phyloP scores from a whole-genome alignment of 2,329 filamentous ascomycete species.

The Eurotiales sp. region DNA sequence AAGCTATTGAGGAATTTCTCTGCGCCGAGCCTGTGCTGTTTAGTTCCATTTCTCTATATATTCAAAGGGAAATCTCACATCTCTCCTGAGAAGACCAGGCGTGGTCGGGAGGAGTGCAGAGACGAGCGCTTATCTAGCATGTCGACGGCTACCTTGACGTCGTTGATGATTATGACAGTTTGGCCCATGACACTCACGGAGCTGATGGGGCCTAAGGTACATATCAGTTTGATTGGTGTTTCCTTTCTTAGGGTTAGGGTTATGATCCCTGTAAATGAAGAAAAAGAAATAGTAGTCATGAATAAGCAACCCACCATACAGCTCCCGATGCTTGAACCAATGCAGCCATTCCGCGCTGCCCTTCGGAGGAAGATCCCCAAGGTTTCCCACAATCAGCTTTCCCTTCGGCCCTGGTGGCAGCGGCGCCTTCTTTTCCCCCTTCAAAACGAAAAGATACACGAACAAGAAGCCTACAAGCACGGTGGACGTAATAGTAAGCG shows the following conservation, averaged over 20 bases:
- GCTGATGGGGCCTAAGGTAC: conserved; percentile 30
- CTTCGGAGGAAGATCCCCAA: conserved; percentile 45
- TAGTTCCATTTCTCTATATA: too few species aligned
- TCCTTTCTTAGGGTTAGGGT: too few species aligned
- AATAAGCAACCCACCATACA: conserved; percentile 24
- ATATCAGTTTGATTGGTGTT: too few species aligned
- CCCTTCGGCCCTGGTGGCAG: conserved; percentile 49
- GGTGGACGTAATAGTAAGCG: too few species aligned
- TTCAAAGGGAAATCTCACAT: too few species aligned
- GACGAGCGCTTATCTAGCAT: conserved; percentile 32
- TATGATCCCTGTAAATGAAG: too few species aligned
- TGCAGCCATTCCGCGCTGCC: conserved; percentile 39
- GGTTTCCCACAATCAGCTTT: conserved; percentile 49
- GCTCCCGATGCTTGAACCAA: conserved; percentile 43
- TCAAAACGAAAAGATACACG: neutral
- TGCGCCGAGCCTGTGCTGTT: too few species aligned
- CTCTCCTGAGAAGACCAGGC: conserved; percentile 26
- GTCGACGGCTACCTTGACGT: conserved; percentile 26
- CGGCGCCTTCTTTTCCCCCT: neutral
- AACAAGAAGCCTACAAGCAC: too few species aligned
- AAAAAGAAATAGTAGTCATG: too few species aligned
- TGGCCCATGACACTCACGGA: conserved; percentile 34
- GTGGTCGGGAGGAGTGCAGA: conserved; percentile 27
- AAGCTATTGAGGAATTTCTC: neutral
- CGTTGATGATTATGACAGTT: conserved; percentile 35